phyloP scores from a whole-genome alignment of 169 alveolate species.

The Babesia divergens region DNA sequence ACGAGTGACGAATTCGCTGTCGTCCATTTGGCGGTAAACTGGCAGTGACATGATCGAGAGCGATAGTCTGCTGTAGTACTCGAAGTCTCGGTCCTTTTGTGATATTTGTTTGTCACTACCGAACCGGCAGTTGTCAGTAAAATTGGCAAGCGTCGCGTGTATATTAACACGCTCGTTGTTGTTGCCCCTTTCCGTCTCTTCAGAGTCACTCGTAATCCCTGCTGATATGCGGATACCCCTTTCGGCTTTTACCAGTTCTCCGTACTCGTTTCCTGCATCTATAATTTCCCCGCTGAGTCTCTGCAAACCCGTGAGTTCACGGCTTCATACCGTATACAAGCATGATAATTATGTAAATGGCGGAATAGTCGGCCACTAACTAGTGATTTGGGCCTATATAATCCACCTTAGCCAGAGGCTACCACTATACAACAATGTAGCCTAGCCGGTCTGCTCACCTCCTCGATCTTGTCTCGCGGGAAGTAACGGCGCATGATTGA shows the following conservation, averaged over 20 bases:
- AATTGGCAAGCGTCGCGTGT: conserved; percentile 21
- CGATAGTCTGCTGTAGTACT: conserved; percentile 42
- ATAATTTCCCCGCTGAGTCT: conserved; percentile 43
- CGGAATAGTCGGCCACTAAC: conserved; percentile 22
- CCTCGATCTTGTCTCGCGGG: conserved; percentile 40
- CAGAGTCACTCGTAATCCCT: conserved; percentile 9
- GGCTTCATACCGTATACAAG: no score
- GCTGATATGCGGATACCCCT: conserved; percentile 60
- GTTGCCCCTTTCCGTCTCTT: background rate
- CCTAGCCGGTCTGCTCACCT: conserved; percentile 36
- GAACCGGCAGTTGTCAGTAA: conserved; percentile 38
- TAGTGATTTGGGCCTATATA: background rate
- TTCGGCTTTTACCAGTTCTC: conserved; percentile 51
- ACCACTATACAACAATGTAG: no score
- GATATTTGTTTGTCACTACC: conserved; percentile 44
- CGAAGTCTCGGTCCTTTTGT: conserved; percentile 37
- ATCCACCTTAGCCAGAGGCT: no score
- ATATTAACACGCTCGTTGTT: background rate
- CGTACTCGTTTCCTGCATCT: conserved; percentile 49
- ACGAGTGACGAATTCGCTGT: conserved; percentile 28
- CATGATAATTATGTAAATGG: no score
- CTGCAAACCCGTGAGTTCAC: conserved; percentile 10
- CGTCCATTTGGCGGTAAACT: conserved; percentile 34
- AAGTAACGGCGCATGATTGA: conserved; percentile 35
- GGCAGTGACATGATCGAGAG: conserved; percentile 48